phyloP scores from a whole-genome alignment of 2,329 filamentous ascomycete species.

The Madurella mycetomatis region DNA sequence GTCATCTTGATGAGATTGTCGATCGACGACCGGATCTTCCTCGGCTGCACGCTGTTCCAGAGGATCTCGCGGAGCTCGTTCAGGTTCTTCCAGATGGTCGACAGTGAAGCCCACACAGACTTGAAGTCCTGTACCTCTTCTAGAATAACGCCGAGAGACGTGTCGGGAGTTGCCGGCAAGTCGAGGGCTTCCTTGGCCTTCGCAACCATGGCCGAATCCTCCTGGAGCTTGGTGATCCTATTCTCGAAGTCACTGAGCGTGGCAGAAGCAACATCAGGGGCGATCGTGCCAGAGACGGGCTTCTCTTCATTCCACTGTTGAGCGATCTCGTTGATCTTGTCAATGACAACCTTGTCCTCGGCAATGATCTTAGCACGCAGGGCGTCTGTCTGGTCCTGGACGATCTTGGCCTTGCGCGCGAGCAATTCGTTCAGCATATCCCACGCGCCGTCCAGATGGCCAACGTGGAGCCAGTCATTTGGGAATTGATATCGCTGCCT shows the following conservation, averaged over 20 bases:
- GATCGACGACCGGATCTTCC: constrained; percentile 84
- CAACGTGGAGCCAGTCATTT: constrained; percentile 88
- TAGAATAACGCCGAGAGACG: constrained; percentile 75
- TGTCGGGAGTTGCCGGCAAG: constrained; percentile 73
- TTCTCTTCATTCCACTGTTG: constrained; percentile 93
- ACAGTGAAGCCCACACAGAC: constrained; percentile 93
- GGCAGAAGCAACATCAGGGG: constrained; percentile 79
- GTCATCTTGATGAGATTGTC: constrained; percentile 95
- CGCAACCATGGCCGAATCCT: constrained; percentile 87
- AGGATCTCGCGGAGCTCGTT: constrained; percentile 88
- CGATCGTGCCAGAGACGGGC: constrained; percentile 89
- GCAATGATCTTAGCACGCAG: constrained; percentile 90
- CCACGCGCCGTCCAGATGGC: constrained; percentile 97
- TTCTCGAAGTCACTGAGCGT: constrained; percentile 79
- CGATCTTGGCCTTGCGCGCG: constrained; percentile 86
- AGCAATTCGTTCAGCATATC: constrained; percentile 87
- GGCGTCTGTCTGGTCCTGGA: constrained; percentile 93
- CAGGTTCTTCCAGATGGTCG: constrained; percentile 93
- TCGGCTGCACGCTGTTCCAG: constrained; percentile 93
- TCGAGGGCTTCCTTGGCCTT: constrained; percentile 97
- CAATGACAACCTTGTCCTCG: constrained; percentile 85
- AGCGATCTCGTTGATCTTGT: constrained; percentile 82
- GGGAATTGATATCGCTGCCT: constrained; percentile 93
- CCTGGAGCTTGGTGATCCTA: constrained; percentile 78
- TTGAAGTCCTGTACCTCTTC: constrained; percentile 99